A percentile compares a stretch with the other conserved stretches of the same genome.
Conservation (phyloP, 2,329 filamentous ascomycete species). For the Aureobasidium sp. region DNA sequence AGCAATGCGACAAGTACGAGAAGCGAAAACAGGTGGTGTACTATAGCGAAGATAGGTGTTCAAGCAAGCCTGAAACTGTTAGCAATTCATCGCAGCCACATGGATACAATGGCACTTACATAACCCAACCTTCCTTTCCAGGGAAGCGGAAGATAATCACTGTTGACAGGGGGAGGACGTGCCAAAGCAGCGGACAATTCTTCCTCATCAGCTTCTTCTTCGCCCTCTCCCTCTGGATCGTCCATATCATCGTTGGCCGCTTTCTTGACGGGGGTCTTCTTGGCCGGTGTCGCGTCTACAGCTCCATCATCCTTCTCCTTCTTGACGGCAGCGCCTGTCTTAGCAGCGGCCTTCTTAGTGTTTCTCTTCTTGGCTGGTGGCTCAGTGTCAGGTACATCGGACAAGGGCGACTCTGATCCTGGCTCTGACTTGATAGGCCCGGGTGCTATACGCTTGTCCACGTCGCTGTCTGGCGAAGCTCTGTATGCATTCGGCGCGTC, state of each 20-base stretch:
- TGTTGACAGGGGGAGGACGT: conserved; percentile 71
- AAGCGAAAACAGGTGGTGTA: conserved; percentile 80
- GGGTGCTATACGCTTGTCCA: conserved; percentile 23
- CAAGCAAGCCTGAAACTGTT: conserved; percentile 60
- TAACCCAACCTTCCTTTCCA: conserved; percentile 89
- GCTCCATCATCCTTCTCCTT: conserved; percentile 15
- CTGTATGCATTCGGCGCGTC: conserved; percentile 33
- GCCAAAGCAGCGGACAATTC: conserved; percentile 50
- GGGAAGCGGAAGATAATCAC: conserved; percentile 71
- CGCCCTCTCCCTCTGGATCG: conserved; percentile 47
- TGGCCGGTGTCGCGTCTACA: conserved; percentile 13
- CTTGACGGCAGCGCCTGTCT: conserved; percentile 12
- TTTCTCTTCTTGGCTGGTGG: conserved; percentile 19
- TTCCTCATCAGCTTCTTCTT: conserved; percentile 44
- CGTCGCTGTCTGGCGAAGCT: conserved; percentile 35
- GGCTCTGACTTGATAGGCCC: conserved; percentile 18
- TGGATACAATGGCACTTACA: conserved; percentile 43
- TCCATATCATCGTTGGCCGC: conserved; percentile 16
- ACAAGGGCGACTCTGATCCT: conserved; percentile 24
- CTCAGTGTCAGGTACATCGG: conserved; percentile 26
- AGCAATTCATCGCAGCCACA: background rate
- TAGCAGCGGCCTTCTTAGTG: conserved; percentile 13
- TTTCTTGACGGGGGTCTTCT: conserved; percentile 18
- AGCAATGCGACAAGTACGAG: conserved; percentile 80
- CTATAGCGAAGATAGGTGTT: conserved; percentile 83